A percentile compares a stretch with the other conserved stretches of the same genome.
Conservation (phyloP, 1,284 basidiomycete species). For the Volvariella volvacea region DNA sequence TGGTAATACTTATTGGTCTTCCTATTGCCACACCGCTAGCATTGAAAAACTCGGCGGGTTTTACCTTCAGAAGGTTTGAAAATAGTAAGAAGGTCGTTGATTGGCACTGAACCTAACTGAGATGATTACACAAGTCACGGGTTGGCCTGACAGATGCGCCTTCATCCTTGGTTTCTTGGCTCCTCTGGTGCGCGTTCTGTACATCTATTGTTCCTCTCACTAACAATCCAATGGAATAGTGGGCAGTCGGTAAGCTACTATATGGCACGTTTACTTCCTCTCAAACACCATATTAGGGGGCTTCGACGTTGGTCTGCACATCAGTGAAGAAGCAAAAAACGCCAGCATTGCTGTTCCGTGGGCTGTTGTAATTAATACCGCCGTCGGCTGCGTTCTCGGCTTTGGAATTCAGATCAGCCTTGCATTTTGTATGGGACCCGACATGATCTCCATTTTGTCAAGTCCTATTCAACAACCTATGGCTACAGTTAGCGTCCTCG, state of each 20-base stretch:
- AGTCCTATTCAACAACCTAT: slow-evolving; percentile 29
- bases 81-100: no score
- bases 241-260: slow-evolving; percentile 62
- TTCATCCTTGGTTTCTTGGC: no score
- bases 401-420: slow-evolving; percentile 65
- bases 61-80: no score
- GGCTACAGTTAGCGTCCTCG: no score
- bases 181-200: no score
- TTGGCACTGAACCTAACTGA: no score
- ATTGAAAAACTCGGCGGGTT: no score
- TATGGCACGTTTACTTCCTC: background rate
- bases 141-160: no score
- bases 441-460: slow-evolving; percentile 44
- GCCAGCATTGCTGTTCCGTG: slow-evolving; percentile 66
- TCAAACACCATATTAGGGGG: slow-evolving; percentile 24
- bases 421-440: slow-evolving; percentile 42
- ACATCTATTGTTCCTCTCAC: slow-evolving; percentile 68
- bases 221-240: no score
- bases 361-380: slow-evolving; percentile 61
- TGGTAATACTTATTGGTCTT: no score
- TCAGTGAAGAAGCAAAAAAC: slow-evolving; percentile 73
- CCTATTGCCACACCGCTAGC: no score
- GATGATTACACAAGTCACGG: no score
- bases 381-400: slow-evolving; percentile 56
- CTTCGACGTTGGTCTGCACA: slow-evolving; percentile 63